These are phyloP conservation scores for Zygosaccharomyces bisporus DNA, from an alignment of 805 yeast genomes.

Conservation along the genomic window DNA sequence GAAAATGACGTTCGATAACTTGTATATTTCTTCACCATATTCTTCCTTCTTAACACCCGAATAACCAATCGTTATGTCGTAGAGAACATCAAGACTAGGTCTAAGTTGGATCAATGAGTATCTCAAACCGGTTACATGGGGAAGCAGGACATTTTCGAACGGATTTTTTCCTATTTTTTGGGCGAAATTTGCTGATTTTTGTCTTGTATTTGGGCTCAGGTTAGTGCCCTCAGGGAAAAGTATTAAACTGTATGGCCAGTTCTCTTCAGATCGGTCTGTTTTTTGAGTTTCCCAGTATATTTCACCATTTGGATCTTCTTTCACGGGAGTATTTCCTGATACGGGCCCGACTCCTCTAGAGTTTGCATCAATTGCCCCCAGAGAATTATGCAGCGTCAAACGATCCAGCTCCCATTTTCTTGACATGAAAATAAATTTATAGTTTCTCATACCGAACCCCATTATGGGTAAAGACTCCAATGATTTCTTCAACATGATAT, in stretches of 20 bases:
- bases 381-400: conserved; percentile 49
- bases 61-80: conserved; percentile 83
- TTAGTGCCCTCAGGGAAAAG: conserved; percentile 96
- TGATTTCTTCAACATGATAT: conserved; percentile 74
- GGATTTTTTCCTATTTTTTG: conserved; percentile 45
- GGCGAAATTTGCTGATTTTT: conserved; percentile 56
- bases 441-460: conserved; percentile 82
- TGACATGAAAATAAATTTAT: conserved; percentile 70
- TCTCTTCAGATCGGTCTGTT: conserved; percentile 8
- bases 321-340: conserved; percentile 34
- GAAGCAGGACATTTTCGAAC: conserved; percentile 67
- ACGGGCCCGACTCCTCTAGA: conserved; percentile 56
- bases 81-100: conserved; percentile 52
- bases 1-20: conserved; percentile 59
- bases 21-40: conserved; percentile 74
- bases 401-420: conserved; percentile 77
- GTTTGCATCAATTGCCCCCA: conserved; percentile 56
- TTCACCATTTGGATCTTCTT: conserved; percentile 30
- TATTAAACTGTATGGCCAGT: conserved; percentile 64
- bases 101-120: conserved; percentile 56
- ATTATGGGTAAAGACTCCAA: conserved; percentile 64
- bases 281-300: conserved; percentile 25
- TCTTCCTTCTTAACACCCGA: conserved; percentile 59
- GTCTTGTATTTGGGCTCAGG: conserved; percentile 60
- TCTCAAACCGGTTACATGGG: conserved; percentile 77